These are phyloP conservation scores for Cornus florida DNA, from an alignment of 148 eudicot genomes.

Conservation along the genomic window DNA sequence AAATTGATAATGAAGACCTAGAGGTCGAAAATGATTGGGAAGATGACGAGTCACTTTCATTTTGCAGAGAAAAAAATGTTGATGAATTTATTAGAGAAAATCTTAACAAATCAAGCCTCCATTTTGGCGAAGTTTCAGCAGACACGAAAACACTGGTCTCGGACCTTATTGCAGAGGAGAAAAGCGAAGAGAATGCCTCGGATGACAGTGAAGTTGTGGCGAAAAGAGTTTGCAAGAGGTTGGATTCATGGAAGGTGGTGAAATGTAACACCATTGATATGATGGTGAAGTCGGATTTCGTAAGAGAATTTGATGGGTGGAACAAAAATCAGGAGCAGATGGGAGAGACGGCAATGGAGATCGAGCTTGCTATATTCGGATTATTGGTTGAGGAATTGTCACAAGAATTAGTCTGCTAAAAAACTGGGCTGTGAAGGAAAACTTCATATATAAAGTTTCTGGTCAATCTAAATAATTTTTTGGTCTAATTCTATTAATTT, in stretches of 20 bases:
- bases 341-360: constrained; percentile 40
- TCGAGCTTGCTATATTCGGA: constrained; percentile 56
- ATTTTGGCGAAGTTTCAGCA: constrained; percentile 24
- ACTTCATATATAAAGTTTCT: constrained; percentile 8
- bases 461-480: constrained; percentile 18
- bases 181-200: constrained; percentile 14
- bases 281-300: constrained; percentile 79
- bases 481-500: background rate
- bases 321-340: constrained; percentile 37
- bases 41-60: background rate
- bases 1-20: constrained; percentile 15
- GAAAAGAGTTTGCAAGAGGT: constrained; percentile 48
- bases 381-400: constrained; percentile 58
- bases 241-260: constrained; percentile 72
- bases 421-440: background rate
- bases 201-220: constrained; percentile 24
- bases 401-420: constrained; percentile 39
- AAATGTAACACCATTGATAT: constrained; percentile 72
- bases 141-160: constrained; percentile 56
- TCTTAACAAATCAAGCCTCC: constrained; percentile 16
- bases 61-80: constrained; percentile 10
- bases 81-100: constrained; percentile 13
- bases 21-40: constrained; percentile 22
- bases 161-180: constrained; percentile 65
- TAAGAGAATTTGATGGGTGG: constrained; percentile 49